phyloP scores from a whole-genome alignment of 1,284 basidiomycete species.

The Sporisorium exsertum region DNA sequence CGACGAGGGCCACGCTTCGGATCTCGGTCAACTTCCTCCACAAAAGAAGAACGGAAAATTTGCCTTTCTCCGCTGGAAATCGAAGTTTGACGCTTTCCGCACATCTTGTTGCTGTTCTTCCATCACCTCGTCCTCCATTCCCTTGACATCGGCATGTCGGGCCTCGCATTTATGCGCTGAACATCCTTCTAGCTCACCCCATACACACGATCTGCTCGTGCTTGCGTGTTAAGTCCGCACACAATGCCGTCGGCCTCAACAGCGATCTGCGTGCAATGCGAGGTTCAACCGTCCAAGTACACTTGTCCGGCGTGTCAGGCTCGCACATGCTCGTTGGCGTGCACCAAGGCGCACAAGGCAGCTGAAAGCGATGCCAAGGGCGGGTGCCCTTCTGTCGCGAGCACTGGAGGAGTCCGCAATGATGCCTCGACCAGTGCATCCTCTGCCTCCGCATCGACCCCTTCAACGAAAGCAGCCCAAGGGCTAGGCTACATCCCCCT shows the following conservation, averaged over 20 bases:
- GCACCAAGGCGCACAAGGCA: slow-evolving; percentile 34
- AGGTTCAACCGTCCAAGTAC: slow-evolving; percentile 24
- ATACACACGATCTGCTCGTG: not conserved
- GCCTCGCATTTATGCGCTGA: not conserved
- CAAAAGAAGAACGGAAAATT: not conserved
- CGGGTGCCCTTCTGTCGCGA: no score
- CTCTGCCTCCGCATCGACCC: not conserved
- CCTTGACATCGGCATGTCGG: not conserved
- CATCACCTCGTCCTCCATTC: not conserved
- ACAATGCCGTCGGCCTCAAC: slow-evolving; percentile 32
- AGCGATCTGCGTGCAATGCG: slow-evolving; percentile 15
- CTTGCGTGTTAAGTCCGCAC: not conserved
- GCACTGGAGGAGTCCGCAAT: no score
- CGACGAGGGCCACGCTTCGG: not conserved
- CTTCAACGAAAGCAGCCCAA: not conserved
- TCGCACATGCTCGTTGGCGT: slow-evolving; percentile 35
- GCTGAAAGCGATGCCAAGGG: no score
- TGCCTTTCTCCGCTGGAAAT: not conserved
- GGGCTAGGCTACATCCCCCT: slow-evolving; percentile 18
- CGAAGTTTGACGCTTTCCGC: not conserved
- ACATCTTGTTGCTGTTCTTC: not conserved
- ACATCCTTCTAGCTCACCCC: not conserved
- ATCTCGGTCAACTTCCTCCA: not conserved
- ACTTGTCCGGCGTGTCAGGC: slow-evolving; percentile 35
- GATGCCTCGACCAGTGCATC: not conserved